These are phyloP conservation scores for Globisporangium paddicum DNA, from an alignment of 352 stramenopile genomes.

Conservation along the genomic window DNA sequence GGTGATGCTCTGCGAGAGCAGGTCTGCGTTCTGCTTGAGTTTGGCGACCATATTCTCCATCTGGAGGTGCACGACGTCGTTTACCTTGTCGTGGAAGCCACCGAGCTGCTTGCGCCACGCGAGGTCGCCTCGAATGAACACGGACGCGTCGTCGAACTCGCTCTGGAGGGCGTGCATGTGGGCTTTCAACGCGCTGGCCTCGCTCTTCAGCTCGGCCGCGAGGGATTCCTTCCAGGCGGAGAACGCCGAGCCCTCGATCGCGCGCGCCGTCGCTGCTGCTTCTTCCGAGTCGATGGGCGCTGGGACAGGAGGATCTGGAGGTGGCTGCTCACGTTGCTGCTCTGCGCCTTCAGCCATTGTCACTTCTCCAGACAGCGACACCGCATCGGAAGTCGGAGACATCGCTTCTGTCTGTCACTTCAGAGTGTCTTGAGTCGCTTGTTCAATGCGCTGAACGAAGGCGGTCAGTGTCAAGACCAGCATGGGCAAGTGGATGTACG, in stretches of 20 bases:
- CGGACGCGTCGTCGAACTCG: conserved; percentile 48
- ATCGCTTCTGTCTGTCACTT: background rate
- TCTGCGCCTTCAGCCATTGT: background rate
- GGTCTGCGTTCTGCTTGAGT: conserved; percentile 28
- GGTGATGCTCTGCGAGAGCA: conserved; percentile 27
- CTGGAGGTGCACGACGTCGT: conserved; percentile 27
- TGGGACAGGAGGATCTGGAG: background rate
- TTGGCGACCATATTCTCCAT: conserved; percentile 16
- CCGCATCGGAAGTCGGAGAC: background rate
- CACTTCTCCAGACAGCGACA: background rate
- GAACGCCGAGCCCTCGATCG: conserved; percentile 11
- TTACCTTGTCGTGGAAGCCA: conserved; percentile 40
- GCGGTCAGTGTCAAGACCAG: background rate
- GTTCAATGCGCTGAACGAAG: background rate
- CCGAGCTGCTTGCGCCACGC: conserved; percentile 54
- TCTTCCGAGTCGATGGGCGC: background rate
- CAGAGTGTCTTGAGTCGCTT: background rate
- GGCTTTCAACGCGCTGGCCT: conserved; percentile 21
- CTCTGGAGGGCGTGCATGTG: conserved; percentile 32
- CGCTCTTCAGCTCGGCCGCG: conserved; percentile 8
- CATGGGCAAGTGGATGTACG: background rate
- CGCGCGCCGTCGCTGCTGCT: background rate
- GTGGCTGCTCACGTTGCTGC: background rate
- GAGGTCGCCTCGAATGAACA: conserved; percentile 58
- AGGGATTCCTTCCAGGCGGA: conserved; percentile 8